Evolutionary conservation across 1,139 yeast species (phyloP), one percentile per base, ranked within the genome.

Genomic region (Kodamaea fungicola): DNA sequence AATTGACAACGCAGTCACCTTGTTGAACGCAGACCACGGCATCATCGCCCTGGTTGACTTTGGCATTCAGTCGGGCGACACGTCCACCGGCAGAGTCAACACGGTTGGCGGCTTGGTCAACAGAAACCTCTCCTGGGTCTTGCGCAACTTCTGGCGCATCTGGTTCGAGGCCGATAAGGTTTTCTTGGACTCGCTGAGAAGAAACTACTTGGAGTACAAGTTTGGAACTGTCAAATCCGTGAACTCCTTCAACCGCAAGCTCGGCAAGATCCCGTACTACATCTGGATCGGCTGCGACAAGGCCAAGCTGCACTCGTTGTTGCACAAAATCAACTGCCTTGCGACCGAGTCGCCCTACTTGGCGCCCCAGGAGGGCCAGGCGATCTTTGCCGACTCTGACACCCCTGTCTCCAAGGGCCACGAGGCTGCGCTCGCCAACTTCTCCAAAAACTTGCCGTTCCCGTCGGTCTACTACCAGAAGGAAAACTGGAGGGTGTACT

Each of bases 141-240:
- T 78, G 38, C 70, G 95, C 55, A 83, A 86, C 31, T 85, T 85
- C 56, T 85, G 95, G 95, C 74, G 89, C 55, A 67, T 82, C 38
- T 85, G 95, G 95, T 85, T 85, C 59, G 95, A 85, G 60, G 83
- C 84, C 39, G 95, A 85, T 59, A 76, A 82, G 46, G 95, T 85
- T 3, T 83, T 78, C 51, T 71, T 85, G 49, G 95, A 85, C 54
- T 80, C 89, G 28, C 74, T 89, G 6, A 78, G 95, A 62, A 77
- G 95, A 63, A 88, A 83, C 54, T 85, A 84, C 59, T 71, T 85
- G 53, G 95, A 85, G 59, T 84, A 85, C 61, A 75, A 77, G 50
- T 84, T 84, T 52, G 94, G 94, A 31, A 85, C 94, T 19, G 63
- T 85, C 53, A 85, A 85, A 62, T 78, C 89, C 2, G 61, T 83